Base-by-base conservation (phyloP, 345 rosid species). In the Citrus mangshanensis region DNA sequence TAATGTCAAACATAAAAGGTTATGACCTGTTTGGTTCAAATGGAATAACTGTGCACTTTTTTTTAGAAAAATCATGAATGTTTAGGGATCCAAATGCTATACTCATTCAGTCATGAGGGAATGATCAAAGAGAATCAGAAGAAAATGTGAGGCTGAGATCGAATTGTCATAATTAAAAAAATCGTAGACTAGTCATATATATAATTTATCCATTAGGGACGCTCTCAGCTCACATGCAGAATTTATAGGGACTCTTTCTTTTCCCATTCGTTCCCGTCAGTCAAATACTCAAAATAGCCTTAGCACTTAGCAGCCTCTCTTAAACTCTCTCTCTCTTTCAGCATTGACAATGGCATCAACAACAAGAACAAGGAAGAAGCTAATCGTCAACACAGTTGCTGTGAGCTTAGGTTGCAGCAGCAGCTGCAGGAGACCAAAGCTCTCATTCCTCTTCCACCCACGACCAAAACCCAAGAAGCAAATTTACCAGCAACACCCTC, bases 321-420 rank as follows among this genome's bases (percentile, higher is more conserved):
- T 7, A 10, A 66, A 66, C 7, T 54, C 19, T 55, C 79, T 14
- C 54, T 24, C 4, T 42, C 32, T 67, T 38, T 28, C 51, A 3
- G 51, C 1, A 46, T 46, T 3, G 16, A 13, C 51, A 46, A 91
- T 90, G 96, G 79, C 89, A 27, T 71, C 81, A 28, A 65, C 81
- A 24, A 68, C 46, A 82, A 13, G 51, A 46, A 87, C 42, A 81
- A 88, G 83, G 83, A 93, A 84, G 77, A 90, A 81, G 88, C 83
- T 87, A 55, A 70, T 76, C 60, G 82, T 87, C 40, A 93, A 86
- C 84, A 73, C 89, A 1, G 93, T 87, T 68, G 81, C 95, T 24
- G 91, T 95, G 24, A 87, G 85, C 89, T 59, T 91, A 28, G 93
- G 93, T 63, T 95, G 99, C 75, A 66, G 91, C 77, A 64, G 91